Evolutionary conservation across 2,329 filamentous ascomycete genomes (phyloP), one percentile per base, ranked within the genome.

Genomic region (Hypocrella siamensis): DNA sequence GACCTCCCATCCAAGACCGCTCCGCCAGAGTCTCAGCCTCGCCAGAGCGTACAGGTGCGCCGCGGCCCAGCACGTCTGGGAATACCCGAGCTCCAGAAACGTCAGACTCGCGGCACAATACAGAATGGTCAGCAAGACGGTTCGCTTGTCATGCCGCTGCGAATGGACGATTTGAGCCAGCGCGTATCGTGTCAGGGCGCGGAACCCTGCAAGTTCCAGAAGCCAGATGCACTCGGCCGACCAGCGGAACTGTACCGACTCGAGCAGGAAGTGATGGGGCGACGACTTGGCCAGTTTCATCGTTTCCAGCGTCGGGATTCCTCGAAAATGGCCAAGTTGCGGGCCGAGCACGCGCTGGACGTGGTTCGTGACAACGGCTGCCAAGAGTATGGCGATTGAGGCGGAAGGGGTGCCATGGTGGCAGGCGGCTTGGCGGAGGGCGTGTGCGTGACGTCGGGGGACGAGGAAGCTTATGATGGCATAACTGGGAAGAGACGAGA

Each of bases 291-390:
- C 56, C 26, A 53, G 42, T 33, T 53, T 57, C 39, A 58, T 47
- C 36, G 44, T 43, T 18, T 48, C 52, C 33, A 52, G 42, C 9
- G 53, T 53, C 16, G 41, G 40, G 35, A 39, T 34, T 39, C 48
- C 48, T 10, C 49, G 30, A 19, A 49, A 53, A 16, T 47, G 39
- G 4, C 46, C 48, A 0, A 53, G 35, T 41, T 38, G 46, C 6
- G 50, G 53, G 9, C 33, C 26, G 0, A 59, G 34, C n/a, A 49
- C 40, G 15, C 52, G 44, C 4, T 54, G 50, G 12, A 57, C 42
- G 39, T 63, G 58, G 46, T 61, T 52, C 17, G 52, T 26, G 10
- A 60, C 35, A 12, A 56, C 46, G 31, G 58, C 58, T n/a, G n/a
- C n/a, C n/a, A n/a, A n/a, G n/a, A n/a, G n/a, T n/a, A n/a, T n/a